Base-by-base conservation (phyloP, 2,329 filamentous ascomycete genomes). In the Exophiala calicioides region DNA sequence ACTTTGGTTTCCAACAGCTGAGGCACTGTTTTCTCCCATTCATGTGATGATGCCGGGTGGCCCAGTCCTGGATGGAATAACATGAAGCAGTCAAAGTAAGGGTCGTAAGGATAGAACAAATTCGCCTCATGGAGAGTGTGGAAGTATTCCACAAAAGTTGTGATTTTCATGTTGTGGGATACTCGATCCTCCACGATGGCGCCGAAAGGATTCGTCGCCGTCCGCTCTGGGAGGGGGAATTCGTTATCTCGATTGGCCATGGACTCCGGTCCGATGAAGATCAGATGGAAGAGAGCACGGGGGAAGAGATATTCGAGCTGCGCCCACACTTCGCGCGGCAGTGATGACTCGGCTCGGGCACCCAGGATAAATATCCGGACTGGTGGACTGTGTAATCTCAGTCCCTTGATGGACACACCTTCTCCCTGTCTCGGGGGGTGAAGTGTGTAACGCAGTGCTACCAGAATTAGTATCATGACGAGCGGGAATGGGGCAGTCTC, bases 21-120 rank as follows among this genome's bases (percentile, higher is more conserved):
- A 2, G 93, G 93, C 5, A 98, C 70, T 0, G 93, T 97, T 60
- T 91, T 84, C 49, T 86, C 80, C 93, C 94, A 98, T 68, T 98
- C 93, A 61, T 95, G 88, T 41, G 87, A 88, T 62, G 86, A 91
- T 10, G 90, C 89, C 1, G 94, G 90, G 67, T 98, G 93, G 9
- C 93, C 94, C 13, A 98, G 79, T 6, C 94, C 94, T 0, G 94
- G 94, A 63, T 98, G 94, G 77, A 97, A 98, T 40, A 96, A 79
- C 62, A 98, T 84, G 64, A 98, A 95, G 68, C 88, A 93, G 74
- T 98, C 93, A 67, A 98, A 95, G 72, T 98, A 98, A 1, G 93
- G 93, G 65, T 98, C 93, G 65, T 94, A 96, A 0, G 94, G 93
- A 47, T 87, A 82, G 72, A 97, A 98, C 64, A 90, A 80, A 36